phyloP scores from a whole-genome alignment of 306 rosid species.

The Vicia villosa region DNA sequence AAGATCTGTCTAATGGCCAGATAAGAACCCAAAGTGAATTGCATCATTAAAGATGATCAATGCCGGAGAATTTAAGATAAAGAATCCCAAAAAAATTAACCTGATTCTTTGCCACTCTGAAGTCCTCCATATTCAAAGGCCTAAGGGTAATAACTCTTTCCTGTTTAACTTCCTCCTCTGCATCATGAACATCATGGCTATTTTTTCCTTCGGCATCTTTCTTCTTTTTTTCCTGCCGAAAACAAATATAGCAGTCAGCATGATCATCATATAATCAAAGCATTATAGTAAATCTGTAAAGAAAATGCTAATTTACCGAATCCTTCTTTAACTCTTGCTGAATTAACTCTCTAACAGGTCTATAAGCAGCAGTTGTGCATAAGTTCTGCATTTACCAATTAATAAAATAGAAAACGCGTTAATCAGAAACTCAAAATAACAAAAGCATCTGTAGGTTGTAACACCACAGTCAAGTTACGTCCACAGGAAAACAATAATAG shows the following conservation, averaged over 20 bases:
- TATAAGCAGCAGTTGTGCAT: slow-evolving; percentile 90
- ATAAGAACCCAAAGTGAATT: neutral
- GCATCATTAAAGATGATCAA: neutral
- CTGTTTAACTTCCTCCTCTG: slow-evolving; percentile 39
- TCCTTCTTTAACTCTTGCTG: slow-evolving; percentile 70
- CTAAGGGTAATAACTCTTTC: slow-evolving; percentile 73
- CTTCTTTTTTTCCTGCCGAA: slow-evolving; percentile 58
- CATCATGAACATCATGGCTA: slow-evolving; percentile 30
- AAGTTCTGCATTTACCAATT: slow-evolving; percentile 59
- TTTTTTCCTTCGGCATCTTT: slow-evolving; percentile 40
- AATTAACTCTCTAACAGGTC: slow-evolving; percentile 87
- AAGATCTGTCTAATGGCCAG: neutral
- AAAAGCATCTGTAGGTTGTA: neutral
- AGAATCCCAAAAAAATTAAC: slow-evolving; percentile 37
- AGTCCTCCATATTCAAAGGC: slow-evolving; percentile 80
- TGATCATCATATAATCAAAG: neutral
- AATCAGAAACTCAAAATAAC: slow-evolving; percentile 24
- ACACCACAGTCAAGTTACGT: neutral
- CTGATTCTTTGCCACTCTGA: slow-evolving; percentile 73
- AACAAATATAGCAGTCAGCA: neutral
- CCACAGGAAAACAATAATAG: neutral
- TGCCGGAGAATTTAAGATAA: neutral
- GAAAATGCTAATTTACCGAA: slow-evolving; percentile 47
- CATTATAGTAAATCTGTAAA: neutral
- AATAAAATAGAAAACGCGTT: slow-evolving; percentile 26